A percentile compares a stretch with the other conserved stretches of the same genome.
Conservation (phyloP, 2,329 filamentous ascomycete species). For the Cadophora sp. region DNA sequence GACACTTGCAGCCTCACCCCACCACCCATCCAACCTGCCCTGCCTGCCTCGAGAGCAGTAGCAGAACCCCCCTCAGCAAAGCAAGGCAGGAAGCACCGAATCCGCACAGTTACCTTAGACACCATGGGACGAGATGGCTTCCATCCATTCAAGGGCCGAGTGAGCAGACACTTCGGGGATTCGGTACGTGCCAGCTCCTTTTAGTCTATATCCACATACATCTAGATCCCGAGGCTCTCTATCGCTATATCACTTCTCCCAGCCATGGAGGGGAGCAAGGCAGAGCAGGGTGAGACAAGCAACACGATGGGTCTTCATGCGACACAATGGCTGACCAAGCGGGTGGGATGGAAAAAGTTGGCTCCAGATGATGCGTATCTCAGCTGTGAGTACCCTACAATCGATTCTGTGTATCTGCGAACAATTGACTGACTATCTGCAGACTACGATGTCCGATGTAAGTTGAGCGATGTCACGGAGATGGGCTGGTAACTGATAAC, state of each 20-base stretch:
- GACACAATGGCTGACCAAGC: constrained; percentile 35
- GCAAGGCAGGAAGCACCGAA: constrained; percentile 12
- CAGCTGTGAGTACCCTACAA: constrained; percentile 61
- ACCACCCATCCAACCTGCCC: not conserved
- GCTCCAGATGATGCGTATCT: constrained; percentile 72
- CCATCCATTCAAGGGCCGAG: constrained; percentile 59
- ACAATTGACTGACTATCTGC: constrained; percentile 29
- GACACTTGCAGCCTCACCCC: constrained; percentile 3
- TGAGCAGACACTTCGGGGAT: constrained; percentile 58
- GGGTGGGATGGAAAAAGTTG: constrained; percentile 47
- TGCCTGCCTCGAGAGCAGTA: not conserved
- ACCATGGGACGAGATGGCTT: constrained; percentile 48
- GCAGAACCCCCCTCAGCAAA: not conserved
- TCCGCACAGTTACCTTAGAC: constrained; percentile 21
- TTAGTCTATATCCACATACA: constrained; percentile 7
- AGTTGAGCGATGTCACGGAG: constrained; percentile 29
- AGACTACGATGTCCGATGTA: constrained; percentile 72
- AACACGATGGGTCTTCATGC: constrained; percentile 27
- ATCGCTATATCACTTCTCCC: not conserved
- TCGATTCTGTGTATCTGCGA: not conserved
- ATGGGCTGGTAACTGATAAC: constrained; percentile 33
- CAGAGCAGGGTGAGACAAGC: not conserved
- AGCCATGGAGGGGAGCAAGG: not conserved
- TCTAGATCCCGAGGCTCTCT: constrained; percentile 1
- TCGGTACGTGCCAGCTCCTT: constrained; percentile 47